Evolutionary conservation across 1,284 basidiomycete genomes (phyloP), one percentile per base, ranked within the genome.

Genomic region (Earliella scabrosa): DNA sequence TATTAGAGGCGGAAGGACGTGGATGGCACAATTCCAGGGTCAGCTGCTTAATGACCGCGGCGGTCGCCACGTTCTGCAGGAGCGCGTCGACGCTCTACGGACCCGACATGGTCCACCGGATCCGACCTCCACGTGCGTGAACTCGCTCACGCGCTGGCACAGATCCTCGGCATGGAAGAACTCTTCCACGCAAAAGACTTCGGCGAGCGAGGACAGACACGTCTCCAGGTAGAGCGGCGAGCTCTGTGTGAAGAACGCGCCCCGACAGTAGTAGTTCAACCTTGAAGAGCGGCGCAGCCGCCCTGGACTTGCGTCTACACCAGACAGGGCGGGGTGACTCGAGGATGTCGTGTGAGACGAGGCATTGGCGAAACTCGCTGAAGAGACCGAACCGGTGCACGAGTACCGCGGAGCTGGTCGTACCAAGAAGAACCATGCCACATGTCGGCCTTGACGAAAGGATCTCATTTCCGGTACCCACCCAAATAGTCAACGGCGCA

Each of bases 281-380:
- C 71, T 90, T 90, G 84, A 99, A 99, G 13, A 99, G 82, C 4
- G 95, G 97, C 13, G 94, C 90, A n/a, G 26, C 95, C 95, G 56
- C 95, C 96, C 75, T 97, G 96, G 58, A 99, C 97, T 68, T 97
- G 95, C 0, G 97, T 99, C 74, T 99, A 97, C 34, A 99, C 97
- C 71, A 99, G 87, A 75, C 96, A 98, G 0, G 97, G 97, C 1
- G 97, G 93, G 0, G 95, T 99, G 54, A 99, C 97, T 71, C 97
- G 61, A 93, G 77, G 44, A 97, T 77, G 66, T 86, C 84, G 66
- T 90, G 78, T 39, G 80, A 76, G 44, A 81, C 79, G 67, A 91
- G 89, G 4, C 89, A 79, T 48, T 86, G 76, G 36, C 97, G 88
- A 88, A 99, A 99, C 0, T 94, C 88, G 53, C 82, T 80, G 50